Conservation (phyloP, 495 filamentous ascomycete genomes). For the Lophium mytilinum region DNA sequence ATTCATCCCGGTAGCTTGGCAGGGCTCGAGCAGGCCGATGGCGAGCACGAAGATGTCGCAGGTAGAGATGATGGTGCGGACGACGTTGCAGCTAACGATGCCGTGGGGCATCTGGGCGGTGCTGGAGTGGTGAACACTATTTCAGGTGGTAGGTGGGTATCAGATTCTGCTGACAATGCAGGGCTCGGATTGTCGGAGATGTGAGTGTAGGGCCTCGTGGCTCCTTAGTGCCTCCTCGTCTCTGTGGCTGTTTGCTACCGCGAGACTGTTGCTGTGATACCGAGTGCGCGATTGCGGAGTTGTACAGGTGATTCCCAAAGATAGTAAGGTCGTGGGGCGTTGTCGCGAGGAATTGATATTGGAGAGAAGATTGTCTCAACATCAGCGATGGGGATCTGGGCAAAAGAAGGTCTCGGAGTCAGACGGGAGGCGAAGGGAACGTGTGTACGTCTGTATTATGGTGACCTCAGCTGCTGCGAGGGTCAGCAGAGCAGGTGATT, state of each 20-base stretch:
- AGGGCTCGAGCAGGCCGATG: slow-evolving; percentile 5
- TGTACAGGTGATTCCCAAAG: too few relatives aligned
- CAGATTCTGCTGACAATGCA: too few relatives aligned
- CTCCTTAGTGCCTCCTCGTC: too few relatives aligned
- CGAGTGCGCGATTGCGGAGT: too few relatives aligned
- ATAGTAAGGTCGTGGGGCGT: too few relatives aligned
- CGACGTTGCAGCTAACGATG: slow-evolving; percentile 10
- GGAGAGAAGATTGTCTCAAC: neutral
- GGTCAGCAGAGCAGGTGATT: slow-evolving; percentile 15
- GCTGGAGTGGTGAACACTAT: neutral
- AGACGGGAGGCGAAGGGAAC: neutral
- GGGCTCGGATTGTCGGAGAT: too few relatives aligned
- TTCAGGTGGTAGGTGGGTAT: too few relatives aligned
- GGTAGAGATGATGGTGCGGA: slow-evolving; percentile 15
- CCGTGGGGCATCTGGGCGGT: slow-evolving; percentile 15
- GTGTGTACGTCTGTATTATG: neutral
- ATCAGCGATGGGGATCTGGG: neutral
- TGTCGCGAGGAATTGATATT: too few relatives aligned
- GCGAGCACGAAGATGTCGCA: slow-evolving; percentile 20
- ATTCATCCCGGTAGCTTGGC: neutral
- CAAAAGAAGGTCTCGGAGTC: neutral
- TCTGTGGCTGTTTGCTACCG: too few relatives aligned
- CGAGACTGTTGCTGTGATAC: too few relatives aligned
- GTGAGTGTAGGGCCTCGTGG: too few relatives aligned
- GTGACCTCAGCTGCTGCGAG: slow-evolving; percentile 20